phyloP scores from a whole-genome alignment of 1,284 basidiomycete genomes.

The Chalciporus sp. region DNA sequence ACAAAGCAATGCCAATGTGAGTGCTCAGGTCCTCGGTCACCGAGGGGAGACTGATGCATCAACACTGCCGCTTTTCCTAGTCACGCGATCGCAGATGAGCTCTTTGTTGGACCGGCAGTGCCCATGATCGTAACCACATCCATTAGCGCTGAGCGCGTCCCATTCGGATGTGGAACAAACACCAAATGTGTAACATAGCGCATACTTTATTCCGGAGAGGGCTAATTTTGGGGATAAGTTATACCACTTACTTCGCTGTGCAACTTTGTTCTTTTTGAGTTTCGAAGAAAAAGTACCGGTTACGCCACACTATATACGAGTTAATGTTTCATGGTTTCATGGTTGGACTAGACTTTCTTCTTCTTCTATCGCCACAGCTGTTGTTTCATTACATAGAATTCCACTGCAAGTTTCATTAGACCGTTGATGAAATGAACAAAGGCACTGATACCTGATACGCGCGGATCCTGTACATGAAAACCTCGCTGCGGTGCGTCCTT shows the following conservation, averaged over 20 bases:
- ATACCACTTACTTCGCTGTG: slow-evolving; percentile 21
- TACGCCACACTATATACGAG: slow-evolving; percentile 13
- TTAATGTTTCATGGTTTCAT: slow-evolving; percentile 11
- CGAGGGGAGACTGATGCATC: slow-evolving; percentile 14
- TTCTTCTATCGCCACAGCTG: slow-evolving; percentile 10
- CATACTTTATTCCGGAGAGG: slow-evolving; percentile 24
- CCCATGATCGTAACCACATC: slow-evolving; percentile 9
- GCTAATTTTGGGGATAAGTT: slow-evolving; percentile 34
- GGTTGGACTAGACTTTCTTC: slow-evolving; percentile 9
- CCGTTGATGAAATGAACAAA: slow-evolving; percentile 13
- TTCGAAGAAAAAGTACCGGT: slow-evolving; percentile 26
- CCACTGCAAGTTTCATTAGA: slow-evolving; percentile 5
- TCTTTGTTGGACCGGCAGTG: not conserved
- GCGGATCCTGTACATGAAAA: slow-evolving; percentile 7
- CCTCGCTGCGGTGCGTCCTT: not conserved
- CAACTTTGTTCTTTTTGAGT: slow-evolving; percentile 2
- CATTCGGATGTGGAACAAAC: slow-evolving; percentile 16
- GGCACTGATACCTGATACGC: slow-evolving; percentile 9
- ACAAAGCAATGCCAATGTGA: slow-evolving; percentile 24
- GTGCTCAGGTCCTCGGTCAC: not conserved
- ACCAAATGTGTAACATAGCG: slow-evolving; percentile 8
- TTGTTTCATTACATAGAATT: slow-evolving; percentile 10
- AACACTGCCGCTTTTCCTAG: slow-evolving; percentile 16
- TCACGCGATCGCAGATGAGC: slow-evolving; percentile 35
- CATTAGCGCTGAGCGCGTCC: slow-evolving; percentile 27